Evolutionary conservation across 345 rosid genomes (phyloP), one percentile per base, ranked within the genome.

Genomic region (Eucalyptus sp.): DNA sequence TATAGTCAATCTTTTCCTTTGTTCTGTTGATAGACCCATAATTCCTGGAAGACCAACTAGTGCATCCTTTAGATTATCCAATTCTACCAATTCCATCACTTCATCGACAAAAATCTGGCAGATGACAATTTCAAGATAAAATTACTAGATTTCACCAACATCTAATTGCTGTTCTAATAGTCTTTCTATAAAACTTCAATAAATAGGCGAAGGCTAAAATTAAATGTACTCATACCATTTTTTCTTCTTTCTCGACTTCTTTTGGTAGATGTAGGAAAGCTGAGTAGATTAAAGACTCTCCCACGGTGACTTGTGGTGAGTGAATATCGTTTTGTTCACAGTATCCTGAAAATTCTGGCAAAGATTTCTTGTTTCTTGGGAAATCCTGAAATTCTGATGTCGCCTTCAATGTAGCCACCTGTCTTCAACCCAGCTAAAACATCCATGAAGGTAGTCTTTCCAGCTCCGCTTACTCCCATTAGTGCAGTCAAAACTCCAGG

Each of bases 1-100:
- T 25, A 97, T 96, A 20, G 99, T 96, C 89, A 96, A 90, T 79
- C 98, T 95, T 92, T 97, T 97, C 86, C 98, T 93, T 86, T 97
- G 99, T 86, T 97, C 99, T 27, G 98, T 97, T 64, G 97, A 96
- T 91, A 97, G 88, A 79, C 97, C 99, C 3, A 62, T 87, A 64
- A 87, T 58, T 41, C 91, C 91, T 7, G 91, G 91, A 48, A 90
- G 89, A 86, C 93, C 93, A 37, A 90, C 93, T 88, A 89, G 48
- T 48, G 88, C 90, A 88, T 91, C 89, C 71, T 89, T 90, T 29
- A 90, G 93, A 71, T 68, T 89, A 41, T 87, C 85, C 41, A 88
- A 68, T 87, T 90, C 92, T n/a, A 90, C 90, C 24, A 90, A 81
- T 64, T 92, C 90, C 91, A 90, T 89, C 89, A 90, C 90, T 89